Base-by-base conservation (phyloP, 2,329 filamentous ascomycete species). In the Fusarium transvaalense region DNA sequence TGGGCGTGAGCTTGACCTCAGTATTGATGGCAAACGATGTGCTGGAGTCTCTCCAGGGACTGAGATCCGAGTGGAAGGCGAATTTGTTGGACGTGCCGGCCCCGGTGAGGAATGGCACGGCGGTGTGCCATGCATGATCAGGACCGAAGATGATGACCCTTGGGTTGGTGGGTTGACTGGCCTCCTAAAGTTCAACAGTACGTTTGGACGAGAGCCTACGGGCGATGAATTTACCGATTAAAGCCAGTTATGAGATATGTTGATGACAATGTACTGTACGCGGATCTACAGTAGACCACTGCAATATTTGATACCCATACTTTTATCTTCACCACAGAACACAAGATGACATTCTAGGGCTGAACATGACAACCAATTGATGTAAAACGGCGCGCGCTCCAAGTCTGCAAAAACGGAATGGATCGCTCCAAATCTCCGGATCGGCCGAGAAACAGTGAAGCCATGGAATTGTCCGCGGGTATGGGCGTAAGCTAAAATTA, bases 131-230 rank as follows among this genome's bases (percentile, higher is more conserved):
- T 97, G 94, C 76, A 92, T 98, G 32, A 96, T 97, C 75, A 85
- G 94, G 45, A 80, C 82, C 3, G 87, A 90, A 66, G 87, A 90
- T 45, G 93, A 97, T 74, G 95, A 98, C 78, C 93, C 95, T 19
- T 99, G 96, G 96, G 95, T 99, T 4, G 95, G 95, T 1, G 95
- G 96, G 0, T 80, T 99, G 76, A 99, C 97, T 76, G 93, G 93
- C 12, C 78, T 98, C 75, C 81, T 99, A 72, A 99, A 99, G 82
- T 99, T 98, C 78, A 99, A 99, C 78, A 93, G 97, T 81, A 94
- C 95, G 0, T 98, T 98, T 83, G 96, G 96, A 29, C 71, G 78
- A 61, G 78, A 79, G 31, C 73, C 77, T 21, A 65, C 71, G 3
- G 76, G 71, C 6, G 76, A 78, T 46, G 76, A 78, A 27, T 73